phyloP scores from a whole-genome alignment of 192 early-diverging fungal genomes.

The Cladochytrium replicatum region DNA sequence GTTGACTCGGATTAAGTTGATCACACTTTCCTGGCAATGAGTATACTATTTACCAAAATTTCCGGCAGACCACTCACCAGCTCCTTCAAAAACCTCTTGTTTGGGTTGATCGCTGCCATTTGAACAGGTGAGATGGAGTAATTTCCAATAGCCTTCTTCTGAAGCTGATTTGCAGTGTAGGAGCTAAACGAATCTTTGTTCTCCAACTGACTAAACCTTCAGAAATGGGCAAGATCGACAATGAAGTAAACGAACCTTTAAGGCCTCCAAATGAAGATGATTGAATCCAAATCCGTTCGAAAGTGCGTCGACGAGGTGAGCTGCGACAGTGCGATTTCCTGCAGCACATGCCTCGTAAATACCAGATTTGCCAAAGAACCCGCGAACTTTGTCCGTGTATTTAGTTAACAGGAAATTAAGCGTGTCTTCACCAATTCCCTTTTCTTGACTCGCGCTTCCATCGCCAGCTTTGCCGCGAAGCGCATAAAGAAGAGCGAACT shows the following conservation, averaged over 20 bases:
- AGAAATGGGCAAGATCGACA: conserved; percentile 3
- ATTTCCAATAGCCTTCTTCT: conserved; percentile 29
- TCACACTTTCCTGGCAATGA: too few relatives aligned
- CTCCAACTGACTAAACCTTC: conserved; percentile 11
- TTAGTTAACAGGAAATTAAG: conserved; percentile 1
- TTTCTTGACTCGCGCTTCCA: too few relatives aligned
- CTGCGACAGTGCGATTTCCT: conserved; percentile 10
- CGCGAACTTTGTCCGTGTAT: background rate
- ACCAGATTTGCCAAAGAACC: conserved; percentile 1
- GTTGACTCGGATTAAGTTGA: too few relatives aligned
- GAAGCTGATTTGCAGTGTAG: conserved; percentile 13
- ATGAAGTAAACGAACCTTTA: conserved; percentile 2
- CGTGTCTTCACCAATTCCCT: too few relatives aligned
- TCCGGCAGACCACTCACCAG: too few relatives aligned
- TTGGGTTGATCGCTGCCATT: conserved; percentile 37
- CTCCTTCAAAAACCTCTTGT: conserved; percentile 16
- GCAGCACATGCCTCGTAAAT: conserved; percentile 21
- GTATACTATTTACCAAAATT: too few relatives aligned
- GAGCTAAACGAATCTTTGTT: background rate
- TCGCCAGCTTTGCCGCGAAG: too few relatives aligned
- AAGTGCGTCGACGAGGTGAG: conserved; percentile 14
- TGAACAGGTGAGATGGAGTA: conserved; percentile 31
- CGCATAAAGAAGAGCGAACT: too few relatives aligned
- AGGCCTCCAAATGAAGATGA: conserved; percentile 14
- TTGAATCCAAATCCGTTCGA: conserved; percentile 17